phyloP scores from a whole-genome alignment of 78 protist genomes.

The Chrysochromulina tobinii region DNA sequence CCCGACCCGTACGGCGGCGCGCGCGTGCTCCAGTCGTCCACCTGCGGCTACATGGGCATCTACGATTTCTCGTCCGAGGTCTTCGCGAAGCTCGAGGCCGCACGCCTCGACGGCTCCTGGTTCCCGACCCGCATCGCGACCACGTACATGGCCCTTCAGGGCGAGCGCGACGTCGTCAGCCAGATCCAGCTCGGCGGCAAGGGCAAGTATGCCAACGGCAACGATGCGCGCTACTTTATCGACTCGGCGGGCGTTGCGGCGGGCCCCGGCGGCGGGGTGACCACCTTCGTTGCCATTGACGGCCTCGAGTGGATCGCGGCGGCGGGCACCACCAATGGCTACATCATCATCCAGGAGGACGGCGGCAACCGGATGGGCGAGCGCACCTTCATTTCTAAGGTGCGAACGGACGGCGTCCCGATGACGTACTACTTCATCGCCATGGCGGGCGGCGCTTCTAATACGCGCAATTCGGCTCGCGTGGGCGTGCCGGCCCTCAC shows the following conservation, averaged over 20 bases:
- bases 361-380: background rate
- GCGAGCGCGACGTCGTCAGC: background rate
- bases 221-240: too few relatives aligned
- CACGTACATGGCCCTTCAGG: background rate
- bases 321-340: background rate
- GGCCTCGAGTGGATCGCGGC: background rate
- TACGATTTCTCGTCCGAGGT: background rate
- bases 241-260: background rate
- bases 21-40: background rate
- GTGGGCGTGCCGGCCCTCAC: background rate
- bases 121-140: background rate
- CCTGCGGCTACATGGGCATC: background rate
- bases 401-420: background rate
- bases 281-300: background rate
- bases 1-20: background rate
- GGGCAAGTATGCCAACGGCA: background rate
- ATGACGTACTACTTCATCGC: background rate
- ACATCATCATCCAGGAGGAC: constrained; percentile 17
- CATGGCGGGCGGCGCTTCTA: background rate
- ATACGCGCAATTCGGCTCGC: background rate
- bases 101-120: background rate
- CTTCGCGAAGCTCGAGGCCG: background rate
- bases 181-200: constrained; percentile 12
- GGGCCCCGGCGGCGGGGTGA: background rate
- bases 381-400: background rate